Evolutionary conservation across 352 stramenopile species (phyloP).

Genomic region (Phytophthora cactorum): DNA sequence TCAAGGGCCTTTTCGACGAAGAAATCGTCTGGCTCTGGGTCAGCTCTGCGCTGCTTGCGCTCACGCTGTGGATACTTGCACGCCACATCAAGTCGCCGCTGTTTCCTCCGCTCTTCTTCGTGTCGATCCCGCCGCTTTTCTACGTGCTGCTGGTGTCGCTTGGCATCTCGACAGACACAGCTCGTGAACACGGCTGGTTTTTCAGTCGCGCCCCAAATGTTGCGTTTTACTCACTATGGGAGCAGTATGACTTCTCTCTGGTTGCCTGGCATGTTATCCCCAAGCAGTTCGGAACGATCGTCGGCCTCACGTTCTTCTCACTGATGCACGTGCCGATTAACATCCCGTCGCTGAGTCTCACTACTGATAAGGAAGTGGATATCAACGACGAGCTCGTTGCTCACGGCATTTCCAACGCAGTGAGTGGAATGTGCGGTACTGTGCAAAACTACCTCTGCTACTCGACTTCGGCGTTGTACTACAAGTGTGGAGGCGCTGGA

Average conservation of each 20-base stretch:
- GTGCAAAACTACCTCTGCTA: conserved; percentile 94
- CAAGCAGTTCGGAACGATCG: conserved; percentile 77
- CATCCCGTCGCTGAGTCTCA: conserved; percentile 91
- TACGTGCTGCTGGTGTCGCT: conserved; percentile 65
- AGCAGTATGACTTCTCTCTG: conserved; percentile 72
- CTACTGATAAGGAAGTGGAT: conserved; percentile 87
- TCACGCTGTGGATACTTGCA: conserved; percentile 59
- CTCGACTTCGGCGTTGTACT: conserved; percentile 87
- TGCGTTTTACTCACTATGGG: conserved; percentile 76
- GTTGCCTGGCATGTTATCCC: conserved; percentile 79
- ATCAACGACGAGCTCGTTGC: conserved; percentile 94
- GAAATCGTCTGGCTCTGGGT: conserved; percentile 78
- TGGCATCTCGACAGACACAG: conserved; percentile 61
- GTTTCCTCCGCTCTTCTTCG: conserved; percentile 82
- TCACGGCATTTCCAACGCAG: conserved; percentile 92
- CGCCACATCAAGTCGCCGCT: conserved; percentile 65
- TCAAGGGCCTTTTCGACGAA: conserved; percentile 56
- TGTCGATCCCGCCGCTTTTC: conserved; percentile 81
- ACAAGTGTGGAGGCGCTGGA: conserved; percentile 85
- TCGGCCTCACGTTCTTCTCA: conserved; percentile 92
- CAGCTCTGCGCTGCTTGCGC: conserved; percentile 57
- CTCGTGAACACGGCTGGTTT: conserved; percentile 76
- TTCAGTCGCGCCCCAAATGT: conserved; percentile 73
- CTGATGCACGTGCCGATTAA: conserved; percentile 97
- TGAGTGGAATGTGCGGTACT: conserved; percentile 86